Evolutionary conservation across 1,284 basidiomycete species (phyloP).

Genomic region (Puccinia polysora): DNA sequence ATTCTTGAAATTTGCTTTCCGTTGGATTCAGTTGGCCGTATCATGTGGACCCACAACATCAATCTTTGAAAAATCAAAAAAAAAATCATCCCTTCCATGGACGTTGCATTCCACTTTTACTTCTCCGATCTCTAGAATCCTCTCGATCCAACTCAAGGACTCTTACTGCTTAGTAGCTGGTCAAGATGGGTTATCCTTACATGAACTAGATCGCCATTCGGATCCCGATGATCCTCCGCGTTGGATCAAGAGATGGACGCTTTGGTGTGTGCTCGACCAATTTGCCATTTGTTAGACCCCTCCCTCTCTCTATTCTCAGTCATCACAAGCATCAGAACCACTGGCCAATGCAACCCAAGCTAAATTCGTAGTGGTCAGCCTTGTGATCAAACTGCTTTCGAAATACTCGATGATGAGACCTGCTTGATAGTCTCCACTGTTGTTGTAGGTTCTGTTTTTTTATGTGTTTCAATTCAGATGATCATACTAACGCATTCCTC

Average conservation of each 20-base stretch:
- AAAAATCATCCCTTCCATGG: constrained; percentile 8
- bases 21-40: constrained; percentile 29
- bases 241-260: constrained; percentile 26
- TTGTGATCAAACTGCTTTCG: constrained; percentile 23
- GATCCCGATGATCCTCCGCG: constrained; percentile 16
- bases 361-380: constrained; percentile 14
- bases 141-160: constrained; percentile 9
- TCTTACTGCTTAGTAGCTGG: constrained; percentile 20
- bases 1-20: too few relatives aligned
- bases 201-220: constrained; percentile 5
- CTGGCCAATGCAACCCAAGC: too few relatives aligned
- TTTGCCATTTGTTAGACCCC: background rate
- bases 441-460: constrained; percentile 5
- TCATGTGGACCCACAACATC: constrained; percentile 19
- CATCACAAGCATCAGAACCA: too few relatives aligned
- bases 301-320: background rate
- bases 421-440: constrained; percentile 14
- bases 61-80: constrained; percentile 17
- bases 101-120: constrained; percentile 37
- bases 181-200: constrained; percentile 26
- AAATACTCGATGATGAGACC: constrained; percentile 13
- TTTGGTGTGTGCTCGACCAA: constrained; percentile 10
- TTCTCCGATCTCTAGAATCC: constrained; percentile 9
- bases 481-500: background rate
- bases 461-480: background rate